These are phyloP conservation scores for Pseudonectria foliicola DNA, from an alignment of 2,329 filamentous ascomycete species.

Conservation along the genomic window DNA sequence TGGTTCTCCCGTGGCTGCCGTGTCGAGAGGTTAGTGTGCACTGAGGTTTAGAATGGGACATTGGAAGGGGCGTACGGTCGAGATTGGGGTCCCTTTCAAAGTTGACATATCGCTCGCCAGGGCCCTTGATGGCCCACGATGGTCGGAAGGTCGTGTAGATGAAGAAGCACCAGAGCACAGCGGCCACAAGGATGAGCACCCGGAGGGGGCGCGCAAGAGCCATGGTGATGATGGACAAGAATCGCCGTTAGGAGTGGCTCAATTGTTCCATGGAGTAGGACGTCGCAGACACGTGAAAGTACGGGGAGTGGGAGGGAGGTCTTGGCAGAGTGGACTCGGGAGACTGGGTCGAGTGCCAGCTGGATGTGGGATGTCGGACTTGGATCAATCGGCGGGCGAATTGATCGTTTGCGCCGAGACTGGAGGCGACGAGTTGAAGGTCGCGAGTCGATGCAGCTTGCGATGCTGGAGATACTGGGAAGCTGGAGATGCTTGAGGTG, in stretches of 20 bases:
- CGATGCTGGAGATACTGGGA: too few relatives aligned
- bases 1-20: conserved; percentile 72
- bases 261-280: too few relatives aligned
- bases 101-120: conserved; percentile 40
- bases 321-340: too few relatives aligned
- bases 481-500: not conserved
- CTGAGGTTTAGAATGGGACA: not conserved
- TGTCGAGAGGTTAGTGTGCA: conserved; percentile 10
- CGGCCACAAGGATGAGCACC: conserved; percentile 63
- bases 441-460: too few relatives aligned
- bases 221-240: conserved; percentile 56
- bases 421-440: too few relatives aligned
- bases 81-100: conserved; percentile 76
- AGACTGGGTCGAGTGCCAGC: too few relatives aligned
- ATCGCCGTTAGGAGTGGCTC: too few relatives aligned
- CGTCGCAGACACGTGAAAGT: too few relatives aligned
- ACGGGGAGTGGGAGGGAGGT: too few relatives aligned
- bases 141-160: conserved; percentile 66
- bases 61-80: conserved; percentile 59
- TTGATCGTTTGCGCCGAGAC: too few relatives aligned
- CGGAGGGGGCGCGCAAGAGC: conserved; percentile 79
- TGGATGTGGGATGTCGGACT: too few relatives aligned
- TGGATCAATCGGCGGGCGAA: too few relatives aligned
- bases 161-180: conserved; percentile 71
- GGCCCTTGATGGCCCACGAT: conserved; percentile 37